Evolutionary conservation across 2,329 filamentous ascomycete genomes (phyloP).

Genomic region (Byssoonygena ceratinophila): DNA sequence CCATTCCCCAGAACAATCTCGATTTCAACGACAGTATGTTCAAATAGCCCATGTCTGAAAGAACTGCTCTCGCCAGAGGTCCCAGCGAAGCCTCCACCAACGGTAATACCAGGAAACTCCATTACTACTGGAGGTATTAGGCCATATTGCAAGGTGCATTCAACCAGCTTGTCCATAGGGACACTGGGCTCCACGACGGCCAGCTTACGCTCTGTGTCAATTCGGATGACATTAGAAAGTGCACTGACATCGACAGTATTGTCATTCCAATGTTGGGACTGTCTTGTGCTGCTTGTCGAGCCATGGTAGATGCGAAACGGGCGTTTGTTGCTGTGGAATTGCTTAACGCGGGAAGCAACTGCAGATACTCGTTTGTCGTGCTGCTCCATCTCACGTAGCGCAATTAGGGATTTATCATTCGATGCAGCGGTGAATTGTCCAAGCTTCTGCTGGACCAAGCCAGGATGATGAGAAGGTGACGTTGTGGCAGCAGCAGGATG

Average conservation of each 20-base stretch:
- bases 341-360: slow-evolving; percentile 38
- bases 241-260: slow-evolving; percentile 20
- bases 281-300: slow-evolving; percentile 64
- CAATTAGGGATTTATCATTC: background rate
- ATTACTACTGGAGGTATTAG: slow-evolving; percentile 57
- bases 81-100: slow-evolving; percentile 56
- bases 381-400: background rate
- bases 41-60: slow-evolving; percentile 57
- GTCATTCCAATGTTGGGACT: slow-evolving; percentile 35
- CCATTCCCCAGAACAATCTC: slow-evolving; percentile 55
- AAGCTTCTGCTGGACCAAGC: background rate
- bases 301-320: slow-evolving; percentile 67
- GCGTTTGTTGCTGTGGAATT: slow-evolving; percentile 42
- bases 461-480: background rate
- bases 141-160: slow-evolving; percentile 45
- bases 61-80: slow-evolving; percentile 58
- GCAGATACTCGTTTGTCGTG: slow-evolving; percentile 28
- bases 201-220: slow-evolving; percentile 46
- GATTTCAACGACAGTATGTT: slow-evolving; percentile 50
- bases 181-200: slow-evolving; percentile 62
- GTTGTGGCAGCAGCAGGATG: too few relatives aligned
- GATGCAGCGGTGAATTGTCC: background rate
- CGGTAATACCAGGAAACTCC: slow-evolving; percentile 61
- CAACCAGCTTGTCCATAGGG: slow-evolving; percentile 54
- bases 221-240: slow-evolving; percentile 45